Evolutionary conservation across 352 stramenopile species (phyloP).

Genomic region (Phytopythium vexans): DNA sequence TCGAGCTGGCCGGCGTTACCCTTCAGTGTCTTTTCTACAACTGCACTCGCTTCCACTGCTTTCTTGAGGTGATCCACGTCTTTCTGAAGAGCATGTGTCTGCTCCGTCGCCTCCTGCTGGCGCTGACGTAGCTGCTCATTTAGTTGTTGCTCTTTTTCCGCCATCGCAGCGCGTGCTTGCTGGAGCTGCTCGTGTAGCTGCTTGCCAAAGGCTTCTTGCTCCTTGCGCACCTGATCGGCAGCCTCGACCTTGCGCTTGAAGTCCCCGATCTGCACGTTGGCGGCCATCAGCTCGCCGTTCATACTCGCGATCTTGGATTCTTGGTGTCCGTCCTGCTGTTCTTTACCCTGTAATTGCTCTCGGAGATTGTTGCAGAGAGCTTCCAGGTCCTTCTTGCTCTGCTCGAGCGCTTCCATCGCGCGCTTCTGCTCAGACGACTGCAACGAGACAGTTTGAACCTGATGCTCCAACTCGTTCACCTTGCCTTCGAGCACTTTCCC

Average conservation of each 20-base stretch:
- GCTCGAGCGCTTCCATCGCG: constrained; percentile 41
- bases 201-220: constrained; percentile 52
- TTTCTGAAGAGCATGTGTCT: constrained; percentile 25
- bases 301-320: constrained; percentile 67
- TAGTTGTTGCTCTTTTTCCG: constrained; percentile 42
- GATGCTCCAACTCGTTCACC: constrained; percentile 47
- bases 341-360: constrained; percentile 53
- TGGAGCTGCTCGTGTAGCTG: constrained; percentile 57
- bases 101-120: constrained; percentile 22
- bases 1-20: constrained; percentile 26
- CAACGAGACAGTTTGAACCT: constrained; percentile 55
- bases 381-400: constrained; percentile 72
- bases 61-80: constrained; percentile 44
- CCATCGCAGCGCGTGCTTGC: constrained; percentile 33
- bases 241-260: constrained; percentile 58
- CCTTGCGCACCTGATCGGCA: constrained; percentile 62
- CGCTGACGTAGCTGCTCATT: constrained; percentile 43
- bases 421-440: constrained; percentile 58
- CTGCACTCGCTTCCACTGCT: constrained; percentile 31
- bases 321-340: constrained; percentile 59
- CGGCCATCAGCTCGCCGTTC: constrained; percentile 68
- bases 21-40: constrained; percentile 30
- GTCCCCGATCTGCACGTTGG: constrained; percentile 76
- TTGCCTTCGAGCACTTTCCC: constrained; percentile 43
- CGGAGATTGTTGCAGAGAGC: constrained; percentile 53